These are phyloP conservation scores for Sugiyamaella smithiae DNA, from an alignment of 805 yeast species.

Conservation along the genomic window DNA sequence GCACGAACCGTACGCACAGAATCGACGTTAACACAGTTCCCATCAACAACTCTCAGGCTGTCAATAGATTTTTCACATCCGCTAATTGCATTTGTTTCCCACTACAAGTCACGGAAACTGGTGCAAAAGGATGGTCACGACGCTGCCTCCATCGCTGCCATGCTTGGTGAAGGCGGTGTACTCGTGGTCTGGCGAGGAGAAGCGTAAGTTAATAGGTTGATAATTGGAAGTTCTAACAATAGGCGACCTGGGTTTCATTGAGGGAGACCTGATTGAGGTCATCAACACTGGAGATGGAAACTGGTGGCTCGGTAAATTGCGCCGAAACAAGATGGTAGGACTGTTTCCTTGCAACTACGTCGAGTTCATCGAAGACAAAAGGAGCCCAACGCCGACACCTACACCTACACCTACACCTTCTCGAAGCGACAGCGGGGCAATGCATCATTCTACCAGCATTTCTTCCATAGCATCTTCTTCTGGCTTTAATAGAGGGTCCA, in stretches of 20 bases:
- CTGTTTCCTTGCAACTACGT: constrained; percentile 87
- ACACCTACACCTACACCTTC: background rate
- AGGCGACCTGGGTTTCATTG: constrained; percentile 83
- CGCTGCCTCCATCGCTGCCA: constrained; percentile 42
- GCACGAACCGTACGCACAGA: background rate
- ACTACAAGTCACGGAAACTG: too few relatives aligned
- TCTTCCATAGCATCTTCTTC: background rate
- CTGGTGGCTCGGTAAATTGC: constrained; percentile 86
- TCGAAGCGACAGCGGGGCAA: background rate
- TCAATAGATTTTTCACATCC: too few relatives aligned
- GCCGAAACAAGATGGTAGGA: constrained; percentile 80
- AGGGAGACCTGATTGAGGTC: constrained; percentile 89
- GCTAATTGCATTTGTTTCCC: too few relatives aligned
- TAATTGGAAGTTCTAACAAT: constrained; percentile 7
- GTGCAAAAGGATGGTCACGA: constrained; percentile 25
- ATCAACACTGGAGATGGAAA: constrained; percentile 76
- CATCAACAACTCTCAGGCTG: too few relatives aligned
- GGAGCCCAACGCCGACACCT: background rate
- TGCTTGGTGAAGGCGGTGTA: constrained; percentile 77
- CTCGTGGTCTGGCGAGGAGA: constrained; percentile 92
- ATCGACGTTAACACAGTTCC: too few relatives aligned
- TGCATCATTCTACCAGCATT: background rate
- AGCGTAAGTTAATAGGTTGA: constrained; percentile 39
- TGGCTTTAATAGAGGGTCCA: background rate
- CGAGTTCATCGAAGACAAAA: constrained; percentile 35